phyloP scores from a whole-genome alignment of 306 rosid genomes.

The Prunus kanzakura region DNA sequence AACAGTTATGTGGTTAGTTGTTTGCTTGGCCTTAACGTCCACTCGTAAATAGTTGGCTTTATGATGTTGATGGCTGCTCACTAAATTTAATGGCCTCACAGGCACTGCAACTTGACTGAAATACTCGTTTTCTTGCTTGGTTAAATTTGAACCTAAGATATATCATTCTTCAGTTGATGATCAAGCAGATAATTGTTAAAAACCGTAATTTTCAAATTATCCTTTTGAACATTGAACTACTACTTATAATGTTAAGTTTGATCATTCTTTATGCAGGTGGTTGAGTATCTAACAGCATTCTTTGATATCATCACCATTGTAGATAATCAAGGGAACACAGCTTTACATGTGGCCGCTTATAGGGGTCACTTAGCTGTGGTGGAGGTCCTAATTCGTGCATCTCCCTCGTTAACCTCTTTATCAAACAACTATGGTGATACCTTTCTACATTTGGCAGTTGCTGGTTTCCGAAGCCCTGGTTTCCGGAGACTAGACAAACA shows the following conservation, averaged over 20 bases:
- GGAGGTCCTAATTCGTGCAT: constrained; percentile 48
- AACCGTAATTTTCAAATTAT: not conserved
- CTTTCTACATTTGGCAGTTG: constrained; percentile 78
- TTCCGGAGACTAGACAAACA: constrained; percentile 75
- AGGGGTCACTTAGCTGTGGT: constrained; percentile 66
- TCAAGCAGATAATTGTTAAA: not conserved
- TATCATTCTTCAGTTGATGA: not conserved
- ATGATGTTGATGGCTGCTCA: not conserved
- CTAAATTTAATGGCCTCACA: constrained; percentile 7
- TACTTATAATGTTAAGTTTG: constrained; percentile 6
- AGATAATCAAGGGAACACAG: constrained; percentile 76
- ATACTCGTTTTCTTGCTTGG: not conserved
- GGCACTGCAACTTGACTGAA: not conserved
- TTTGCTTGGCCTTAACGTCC: not conserved
- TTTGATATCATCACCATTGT: constrained; percentile 54
- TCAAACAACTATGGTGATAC: constrained; percentile 76
- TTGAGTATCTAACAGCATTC: constrained; percentile 54
- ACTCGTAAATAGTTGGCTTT: not conserved
- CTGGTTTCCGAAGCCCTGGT: constrained; percentile 87
- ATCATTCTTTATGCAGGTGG: constrained; percentile 52
- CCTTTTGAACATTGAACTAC: not conserved
- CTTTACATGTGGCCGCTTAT: constrained; percentile 75
- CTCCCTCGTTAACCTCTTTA: constrained; percentile 44
- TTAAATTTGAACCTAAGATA: not conserved
- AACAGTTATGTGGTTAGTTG: not conserved